Conservation (phyloP, 73 alveolate genomes). For the Urostyla sp. region DNA sequence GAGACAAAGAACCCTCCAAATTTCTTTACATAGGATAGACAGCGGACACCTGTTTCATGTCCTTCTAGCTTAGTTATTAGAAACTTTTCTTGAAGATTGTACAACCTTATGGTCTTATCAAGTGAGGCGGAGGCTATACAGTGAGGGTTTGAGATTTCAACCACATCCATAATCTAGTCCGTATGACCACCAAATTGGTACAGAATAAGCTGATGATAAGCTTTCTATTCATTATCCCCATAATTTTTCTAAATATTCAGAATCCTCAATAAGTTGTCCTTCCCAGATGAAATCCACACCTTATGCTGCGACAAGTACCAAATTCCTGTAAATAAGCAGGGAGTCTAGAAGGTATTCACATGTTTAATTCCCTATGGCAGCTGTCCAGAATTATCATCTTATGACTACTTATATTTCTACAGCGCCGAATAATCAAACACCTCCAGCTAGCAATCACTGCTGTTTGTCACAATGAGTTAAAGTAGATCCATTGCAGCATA, state of each 20-base stretch:
- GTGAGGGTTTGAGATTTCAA: conserved; percentile 87
- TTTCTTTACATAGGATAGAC: conserved; percentile 76
- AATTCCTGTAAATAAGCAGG: conserved; percentile 76
- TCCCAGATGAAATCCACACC: conserved; percentile 94
- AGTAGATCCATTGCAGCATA: too few species aligned
- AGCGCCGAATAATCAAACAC: conserved; percentile 11
- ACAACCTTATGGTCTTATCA: conserved; percentile 90
- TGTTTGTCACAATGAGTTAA: conserved; percentile 24
- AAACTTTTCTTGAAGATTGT: conserved; percentile 84
- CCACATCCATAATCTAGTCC: conserved; percentile 88
- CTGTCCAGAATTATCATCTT: too few species aligned
- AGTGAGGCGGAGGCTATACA: conserved; percentile 91
- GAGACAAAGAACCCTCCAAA: conserved; percentile 84
- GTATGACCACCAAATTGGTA: conserved; percentile 84
- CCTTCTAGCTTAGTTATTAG: conserved; percentile 78
- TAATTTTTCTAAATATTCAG: conserved; percentile 85
- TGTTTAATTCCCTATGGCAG: not conserved
- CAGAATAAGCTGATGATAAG: conserved; percentile 43
- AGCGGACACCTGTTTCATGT: conserved; percentile 88
- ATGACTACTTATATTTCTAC: too few species aligned
- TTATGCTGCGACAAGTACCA: conserved; percentile 94
- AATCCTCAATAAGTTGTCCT: conserved; percentile 70
- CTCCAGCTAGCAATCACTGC: conserved; percentile 21
- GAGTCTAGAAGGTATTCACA: not conserved
- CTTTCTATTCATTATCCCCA: conserved; percentile 47